phyloP scores from a whole-genome alignment of 495 filamentous ascomycete species.

The Aspergillus leporis region DNA sequence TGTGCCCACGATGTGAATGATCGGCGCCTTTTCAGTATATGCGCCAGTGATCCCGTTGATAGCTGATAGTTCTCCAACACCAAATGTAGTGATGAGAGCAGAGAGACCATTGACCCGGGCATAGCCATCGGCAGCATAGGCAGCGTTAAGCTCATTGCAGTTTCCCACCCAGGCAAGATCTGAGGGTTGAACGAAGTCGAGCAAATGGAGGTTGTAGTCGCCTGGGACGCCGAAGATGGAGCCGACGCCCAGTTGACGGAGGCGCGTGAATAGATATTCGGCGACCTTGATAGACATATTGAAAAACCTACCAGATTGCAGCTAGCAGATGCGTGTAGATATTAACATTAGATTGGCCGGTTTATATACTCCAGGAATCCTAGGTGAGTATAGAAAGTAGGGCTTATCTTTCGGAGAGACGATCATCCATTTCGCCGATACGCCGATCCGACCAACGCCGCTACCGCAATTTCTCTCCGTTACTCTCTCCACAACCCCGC shows the following conservation, averaged over 20 bases:
- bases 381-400: not conserved
- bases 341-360: too few relatives aligned
- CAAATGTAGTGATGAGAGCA: conserved; percentile 75
- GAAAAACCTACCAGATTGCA: too few relatives aligned
- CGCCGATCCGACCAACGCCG: not conserved
- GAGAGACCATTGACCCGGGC: conserved; percentile 68
- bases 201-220: conserved; percentile 68
- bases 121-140: conserved; percentile 80
- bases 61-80: conserved; percentile 75
- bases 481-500: not conserved
- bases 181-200: conserved; percentile 63
- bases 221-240: conserved; percentile 69
- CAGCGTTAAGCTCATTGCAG: conserved; percentile 77
- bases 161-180: conserved; percentile 75
- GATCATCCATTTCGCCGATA: not conserved
- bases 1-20: conserved; percentile 78
- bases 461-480: not conserved
- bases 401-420: not conserved
- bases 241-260: conserved; percentile 65
- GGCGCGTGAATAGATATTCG: conserved; percentile 67
- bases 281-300: conserved; percentile 21
- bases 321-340: too few relatives aligned
- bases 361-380: too few relatives aligned
- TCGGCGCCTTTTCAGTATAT: conserved; percentile 71
- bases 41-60: conserved; percentile 71